Percentiles rank a stretch among this genome's conserved stretches.
Evolutionary conservation across 2,329 filamentous ascomycete species (phyloP).

Genomic region (Pyrenophora tritici-repentis): DNA sequence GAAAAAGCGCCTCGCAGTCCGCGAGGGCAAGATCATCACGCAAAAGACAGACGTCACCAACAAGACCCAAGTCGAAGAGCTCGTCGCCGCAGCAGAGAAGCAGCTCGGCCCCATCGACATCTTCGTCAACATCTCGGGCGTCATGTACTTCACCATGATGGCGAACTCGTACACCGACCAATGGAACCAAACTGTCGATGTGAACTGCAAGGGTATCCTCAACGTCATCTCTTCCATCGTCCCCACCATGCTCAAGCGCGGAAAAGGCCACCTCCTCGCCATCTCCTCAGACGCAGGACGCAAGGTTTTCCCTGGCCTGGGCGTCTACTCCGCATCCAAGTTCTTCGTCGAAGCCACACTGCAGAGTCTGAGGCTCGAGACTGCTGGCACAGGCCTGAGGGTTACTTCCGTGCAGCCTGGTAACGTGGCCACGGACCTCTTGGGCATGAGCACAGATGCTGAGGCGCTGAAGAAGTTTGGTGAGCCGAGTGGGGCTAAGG

Average conservation of each 20-base stretch:
- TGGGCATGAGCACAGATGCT: slow-evolving; percentile 74
- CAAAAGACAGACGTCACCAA: slow-evolving; percentile 75
- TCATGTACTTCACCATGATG: slow-evolving; percentile 93
- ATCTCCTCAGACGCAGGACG: slow-evolving; percentile 83
- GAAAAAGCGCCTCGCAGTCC: slow-evolving; percentile 62
- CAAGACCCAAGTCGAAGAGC: slow-evolving; percentile 66
- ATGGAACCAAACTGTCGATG: slow-evolving; percentile 81
- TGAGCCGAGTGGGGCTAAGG: slow-evolving; percentile 73
- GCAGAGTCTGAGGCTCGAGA: slow-evolving; percentile 76
- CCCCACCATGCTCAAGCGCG: slow-evolving; percentile 72
- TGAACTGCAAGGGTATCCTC: slow-evolving; percentile 83
- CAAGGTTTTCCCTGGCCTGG: slow-evolving; percentile 80
- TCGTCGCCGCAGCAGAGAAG: slow-evolving; percentile 63
- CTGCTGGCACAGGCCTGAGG: slow-evolving; percentile 71
- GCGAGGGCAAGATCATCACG: slow-evolving; percentile 68
- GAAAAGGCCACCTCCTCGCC: slow-evolving; percentile 74
- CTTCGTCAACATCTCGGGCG: slow-evolving; percentile 77
- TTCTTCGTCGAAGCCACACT: slow-evolving; percentile 85
- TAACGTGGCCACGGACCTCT: slow-evolving; percentile 73
- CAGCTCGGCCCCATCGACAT: slow-evolving; percentile 76
- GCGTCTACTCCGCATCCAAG: slow-evolving; percentile 82
- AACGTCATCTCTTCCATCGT: slow-evolving; percentile 73
- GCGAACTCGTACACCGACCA: slow-evolving; percentile 73
- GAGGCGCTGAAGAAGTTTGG: slow-evolving; percentile 82
- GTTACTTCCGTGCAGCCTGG: slow-evolving; percentile 79